These are phyloP conservation scores for Tagetes erecta DNA, from an alignment of 129 eudicot genomes.

Conservation along the genomic window DNA sequence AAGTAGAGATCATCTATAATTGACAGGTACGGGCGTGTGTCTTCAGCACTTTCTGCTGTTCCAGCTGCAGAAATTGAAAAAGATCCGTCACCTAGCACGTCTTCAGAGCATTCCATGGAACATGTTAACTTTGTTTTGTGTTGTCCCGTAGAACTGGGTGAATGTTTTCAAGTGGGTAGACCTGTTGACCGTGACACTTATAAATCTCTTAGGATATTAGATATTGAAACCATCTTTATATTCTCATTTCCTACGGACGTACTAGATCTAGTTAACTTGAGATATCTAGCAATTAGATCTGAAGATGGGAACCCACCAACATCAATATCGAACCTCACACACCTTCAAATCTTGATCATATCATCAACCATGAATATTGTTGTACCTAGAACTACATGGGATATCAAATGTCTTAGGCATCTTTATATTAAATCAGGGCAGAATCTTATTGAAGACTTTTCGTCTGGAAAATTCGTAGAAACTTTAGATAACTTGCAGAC, in stretches of 20 bases:
- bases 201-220: conserved; percentile 33
- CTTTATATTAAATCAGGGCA: conserved; percentile 17
- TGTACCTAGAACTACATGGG: conserved; percentile 28
- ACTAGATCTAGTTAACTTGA: conserved; percentile 30
- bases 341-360: conserved; percentile 33
- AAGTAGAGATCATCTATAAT: neutral
- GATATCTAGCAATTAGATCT: conserved; percentile 38
- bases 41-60: conserved; percentile 25
- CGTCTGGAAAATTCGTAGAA: neutral
- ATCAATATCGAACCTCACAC: conserved; percentile 29
- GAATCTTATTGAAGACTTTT: conserved; percentile 17
- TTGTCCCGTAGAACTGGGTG: conserved; percentile 23
- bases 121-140: conserved; percentile 25
- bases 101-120: conserved; percentile 18
- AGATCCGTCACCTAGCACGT: neutral
- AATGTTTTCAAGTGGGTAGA: conserved; percentile 16
- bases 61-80: conserved; percentile 22
- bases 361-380: conserved; percentile 1
- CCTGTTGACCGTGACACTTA: conserved; percentile 11
- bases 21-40: conserved; percentile 29
- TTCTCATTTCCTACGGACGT: conserved; percentile 26
- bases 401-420: conserved; percentile 33
- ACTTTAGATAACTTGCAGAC: conserved; percentile 28
- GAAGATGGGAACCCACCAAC: conserved; percentile 26
- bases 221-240: conserved; percentile 21